Conservation (phyloP, 164 flowering plant species). For the Tetracentron sinense region DNA sequence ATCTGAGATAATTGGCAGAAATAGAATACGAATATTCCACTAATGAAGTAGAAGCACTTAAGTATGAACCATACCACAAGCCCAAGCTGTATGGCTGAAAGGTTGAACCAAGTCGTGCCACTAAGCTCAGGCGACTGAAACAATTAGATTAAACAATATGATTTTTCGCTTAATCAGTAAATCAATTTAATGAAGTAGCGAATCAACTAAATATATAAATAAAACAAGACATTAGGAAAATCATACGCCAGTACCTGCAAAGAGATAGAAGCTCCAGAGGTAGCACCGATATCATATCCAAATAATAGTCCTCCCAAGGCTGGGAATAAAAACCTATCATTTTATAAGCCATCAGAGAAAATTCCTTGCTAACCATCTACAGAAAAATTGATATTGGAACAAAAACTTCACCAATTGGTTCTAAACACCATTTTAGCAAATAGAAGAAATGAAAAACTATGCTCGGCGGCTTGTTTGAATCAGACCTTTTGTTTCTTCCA, state of each 20-base stretch:
- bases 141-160: neutral
- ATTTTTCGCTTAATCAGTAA: too few relatives aligned
- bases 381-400: neutral
- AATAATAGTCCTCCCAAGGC: slow-evolving; percentile 92
- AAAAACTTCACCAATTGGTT: neutral
- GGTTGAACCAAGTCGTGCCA: slow-evolving; percentile 84
- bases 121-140: slow-evolving; percentile 88
- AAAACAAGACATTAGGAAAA: neutral
- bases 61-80: slow-evolving; percentile 65
- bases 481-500: neutral
- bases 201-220: neutral
- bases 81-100: slow-evolving; percentile 88
- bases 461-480: neutral
- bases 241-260: slow-evolving; percentile 52
- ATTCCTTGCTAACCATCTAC: neutral
- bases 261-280: slow-evolving; percentile 93
- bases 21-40: neutral
- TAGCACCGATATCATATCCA: slow-evolving; percentile 99
- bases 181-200: neutral
- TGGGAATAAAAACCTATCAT: slow-evolving; percentile 80
- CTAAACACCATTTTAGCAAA: neutral
- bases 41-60: neutral
- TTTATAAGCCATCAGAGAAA: neutral
- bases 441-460: neutral
- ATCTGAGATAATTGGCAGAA: slow-evolving; percentile 1